phyloP scores from a whole-genome alignment of 2,329 filamentous ascomycete species.

The Talaromyces funiculosus region DNA sequence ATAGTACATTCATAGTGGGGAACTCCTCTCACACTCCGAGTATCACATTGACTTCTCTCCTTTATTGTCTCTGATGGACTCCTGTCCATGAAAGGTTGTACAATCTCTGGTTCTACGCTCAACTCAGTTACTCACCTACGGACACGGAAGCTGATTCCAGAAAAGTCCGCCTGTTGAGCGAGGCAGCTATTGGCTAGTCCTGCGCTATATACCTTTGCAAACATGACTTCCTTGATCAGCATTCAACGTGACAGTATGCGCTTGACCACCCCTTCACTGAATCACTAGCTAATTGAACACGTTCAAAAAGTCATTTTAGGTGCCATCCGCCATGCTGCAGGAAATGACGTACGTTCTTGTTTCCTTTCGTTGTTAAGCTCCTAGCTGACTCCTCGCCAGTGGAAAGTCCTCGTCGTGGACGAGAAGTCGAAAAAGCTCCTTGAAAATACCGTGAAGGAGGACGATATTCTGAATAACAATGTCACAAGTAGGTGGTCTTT shows the following conservation, averaged over 20 bases:
- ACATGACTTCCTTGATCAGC: slow-evolving; percentile 77
- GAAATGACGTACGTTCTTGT: slow-evolving; percentile 63
- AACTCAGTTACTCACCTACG: neutral
- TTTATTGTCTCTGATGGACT: neutral
- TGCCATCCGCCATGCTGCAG: slow-evolving; percentile 70
- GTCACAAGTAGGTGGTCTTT: slow-evolving; percentile 68
- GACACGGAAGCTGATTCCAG: neutral
- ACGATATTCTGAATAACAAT: slow-evolving; percentile 95
- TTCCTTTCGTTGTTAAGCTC: slow-evolving; percentile 13
- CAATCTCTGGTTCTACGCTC: neutral
- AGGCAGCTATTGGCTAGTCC: slow-evolving; percentile 5
- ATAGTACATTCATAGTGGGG: slow-evolving; percentile 24
- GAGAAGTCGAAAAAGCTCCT: slow-evolving; percentile 76
- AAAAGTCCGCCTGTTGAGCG: neutral
- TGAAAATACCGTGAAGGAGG: slow-evolving; percentile 85
- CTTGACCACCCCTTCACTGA: neutral
- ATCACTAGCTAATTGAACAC: neutral
- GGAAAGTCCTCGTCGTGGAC: slow-evolving; percentile 95
- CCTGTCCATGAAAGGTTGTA: neutral
- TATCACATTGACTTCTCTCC: slow-evolving; percentile 1
- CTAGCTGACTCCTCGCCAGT: slow-evolving; percentile 50
- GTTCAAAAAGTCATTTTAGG: slow-evolving; percentile 58
- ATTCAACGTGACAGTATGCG: slow-evolving; percentile 70
- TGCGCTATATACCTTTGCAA: slow-evolving; percentile 38
- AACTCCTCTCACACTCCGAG: slow-evolving; percentile 15